Percentiles rank a stretch among this genome's conserved stretches.
These are phyloP conservation scores for Cornus florida DNA, from an alignment of 148 eudicot species.

Conservation along the genomic window DNA sequence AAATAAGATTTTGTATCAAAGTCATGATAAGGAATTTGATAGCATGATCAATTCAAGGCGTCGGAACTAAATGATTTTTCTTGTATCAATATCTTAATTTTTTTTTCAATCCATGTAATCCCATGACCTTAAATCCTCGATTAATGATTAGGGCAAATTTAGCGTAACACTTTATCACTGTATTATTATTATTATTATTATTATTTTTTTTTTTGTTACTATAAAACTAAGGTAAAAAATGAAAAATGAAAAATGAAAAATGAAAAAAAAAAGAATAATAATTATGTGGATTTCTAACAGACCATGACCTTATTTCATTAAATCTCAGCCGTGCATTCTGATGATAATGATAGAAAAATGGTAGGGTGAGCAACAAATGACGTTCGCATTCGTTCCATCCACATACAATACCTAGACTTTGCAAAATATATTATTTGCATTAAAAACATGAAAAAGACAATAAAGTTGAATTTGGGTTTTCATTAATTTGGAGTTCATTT, in stretches of 20 bases:
- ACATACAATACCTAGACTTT: not conserved
- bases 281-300: not conserved
- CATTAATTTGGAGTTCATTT: slow-evolving; percentile 10
- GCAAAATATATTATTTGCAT: not conserved
- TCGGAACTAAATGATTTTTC: too few relatives aligned
- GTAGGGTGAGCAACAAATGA: not conserved
- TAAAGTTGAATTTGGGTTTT: slow-evolving; percentile 8
- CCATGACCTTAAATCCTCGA: too few relatives aligned
- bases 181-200: too few relatives aligned
- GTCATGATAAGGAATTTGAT: too few relatives aligned
- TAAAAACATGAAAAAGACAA: not conserved
- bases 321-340: slow-evolving; percentile 20
- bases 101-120: too few relatives aligned
- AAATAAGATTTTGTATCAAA: too few relatives aligned
- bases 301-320: not conserved
- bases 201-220: too few relatives aligned
- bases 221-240: not conserved
- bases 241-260: too few relatives aligned
- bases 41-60: too few relatives aligned
- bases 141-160: too few relatives aligned
- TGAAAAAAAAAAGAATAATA: not conserved
- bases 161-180: too few relatives aligned
- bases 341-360: slow-evolving; percentile 16
- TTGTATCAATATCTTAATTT: too few relatives aligned
- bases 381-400: slow-evolving; percentile 9